A percentile compares a stretch with the other conserved stretches of the same genome.
Conservation (phyloP, 2,329 filamentous ascomycete species). For the Ilyonectria robusta region DNA sequence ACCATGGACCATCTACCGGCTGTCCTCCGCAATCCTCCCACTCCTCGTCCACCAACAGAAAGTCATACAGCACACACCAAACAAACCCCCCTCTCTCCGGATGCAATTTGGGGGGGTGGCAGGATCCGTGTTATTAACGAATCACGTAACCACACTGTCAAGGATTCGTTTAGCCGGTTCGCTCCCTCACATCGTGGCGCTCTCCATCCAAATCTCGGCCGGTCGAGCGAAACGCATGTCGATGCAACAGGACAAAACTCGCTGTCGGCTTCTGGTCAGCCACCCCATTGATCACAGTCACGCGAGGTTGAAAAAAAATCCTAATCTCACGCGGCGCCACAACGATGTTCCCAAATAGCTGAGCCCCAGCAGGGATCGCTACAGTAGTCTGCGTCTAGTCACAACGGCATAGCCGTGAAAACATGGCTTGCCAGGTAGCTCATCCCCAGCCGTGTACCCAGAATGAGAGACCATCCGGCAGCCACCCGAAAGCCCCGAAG, state of each 20-base stretch:
- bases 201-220: conserved; percentile 19
- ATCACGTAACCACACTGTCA: conserved; percentile 14
- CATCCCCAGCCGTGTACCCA: conserved; percentile 6
- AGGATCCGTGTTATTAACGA: conserved; percentile 7
- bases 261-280: conserved; percentile 1
- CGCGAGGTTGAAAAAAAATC: conserved; percentile 21
- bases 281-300: conserved; percentile 22
- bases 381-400: conserved; percentile 14
- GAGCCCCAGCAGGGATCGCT: conserved; percentile 21
- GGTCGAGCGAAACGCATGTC: not conserved
- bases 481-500: conserved; percentile 19
- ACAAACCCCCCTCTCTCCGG: conserved; percentile 5
- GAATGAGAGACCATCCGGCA: conserved; percentile 16
- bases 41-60: not conserved
- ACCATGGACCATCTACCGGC: conserved; percentile 8
- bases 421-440: conserved; percentile 17
- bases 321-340: conserved; percentile 10
- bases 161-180: conserved; percentile 16
- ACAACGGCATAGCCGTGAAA: conserved; percentile 18
- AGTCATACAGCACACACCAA: conserved; percentile 5
- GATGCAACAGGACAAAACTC: conserved; percentile 6
- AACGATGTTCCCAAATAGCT: conserved; percentile 12
- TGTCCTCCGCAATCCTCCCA: conserved; percentile 18
- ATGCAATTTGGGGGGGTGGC: conserved; percentile 6
- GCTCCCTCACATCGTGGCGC: conserved; percentile 23